Percentiles rank a stretch among this genome's conserved stretches.
These are phyloP conservation scores for Vigna radiata DNA, from an alignment of 306 rosid genomes.

Conservation along the genomic window DNA sequence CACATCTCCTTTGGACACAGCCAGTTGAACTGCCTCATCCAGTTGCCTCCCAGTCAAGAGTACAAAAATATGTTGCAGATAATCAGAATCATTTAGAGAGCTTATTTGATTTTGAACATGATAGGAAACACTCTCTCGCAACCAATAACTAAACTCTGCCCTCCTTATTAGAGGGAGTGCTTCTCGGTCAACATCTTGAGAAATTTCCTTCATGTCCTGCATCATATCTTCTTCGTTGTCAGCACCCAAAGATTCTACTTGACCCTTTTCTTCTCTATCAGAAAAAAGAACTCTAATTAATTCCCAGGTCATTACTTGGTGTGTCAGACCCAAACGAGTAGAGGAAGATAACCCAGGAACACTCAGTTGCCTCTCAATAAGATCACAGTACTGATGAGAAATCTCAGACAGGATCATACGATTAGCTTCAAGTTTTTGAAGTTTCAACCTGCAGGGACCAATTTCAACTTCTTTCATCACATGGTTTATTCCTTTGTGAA, in stretches of 20 bases:
- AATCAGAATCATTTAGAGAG: constrained; percentile 72
- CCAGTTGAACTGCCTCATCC: constrained; percentile 83
- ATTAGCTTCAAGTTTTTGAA: constrained; percentile 74
- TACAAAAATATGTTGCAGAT: constrained; percentile 77
- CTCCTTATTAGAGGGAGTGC: constrained; percentile 89
- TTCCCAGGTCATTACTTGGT: constrained; percentile 96
- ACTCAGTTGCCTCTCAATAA: constrained; percentile 77
- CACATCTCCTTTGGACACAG: constrained; percentile 89
- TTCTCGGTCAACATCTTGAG: constrained; percentile 73
- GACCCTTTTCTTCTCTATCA: constrained; percentile 64
- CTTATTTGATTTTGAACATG: constrained; percentile 80
- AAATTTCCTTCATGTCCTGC: constrained; percentile 77
- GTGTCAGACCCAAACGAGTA: constrained; percentile 66
- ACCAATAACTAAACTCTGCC: constrained; percentile 96
- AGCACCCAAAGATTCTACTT: constrained; percentile 60
- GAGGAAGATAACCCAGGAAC: constrained; percentile 77
- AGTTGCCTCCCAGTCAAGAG: constrained; percentile 86
- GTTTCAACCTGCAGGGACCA: constrained; percentile 75
- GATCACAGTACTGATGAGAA: constrained; percentile 78
- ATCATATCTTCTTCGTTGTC: constrained; percentile 94
- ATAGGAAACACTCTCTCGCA: constrained; percentile 88
- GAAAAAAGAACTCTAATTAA: constrained; percentile 91
- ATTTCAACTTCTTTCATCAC: constrained; percentile 64
- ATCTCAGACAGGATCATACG: constrained; percentile 72
- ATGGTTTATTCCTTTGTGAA: constrained; percentile 77